Evolutionary conservation across 108 stramenopile species (phyloP).

Genomic region (Fistulifera pelliculosa): DNA sequence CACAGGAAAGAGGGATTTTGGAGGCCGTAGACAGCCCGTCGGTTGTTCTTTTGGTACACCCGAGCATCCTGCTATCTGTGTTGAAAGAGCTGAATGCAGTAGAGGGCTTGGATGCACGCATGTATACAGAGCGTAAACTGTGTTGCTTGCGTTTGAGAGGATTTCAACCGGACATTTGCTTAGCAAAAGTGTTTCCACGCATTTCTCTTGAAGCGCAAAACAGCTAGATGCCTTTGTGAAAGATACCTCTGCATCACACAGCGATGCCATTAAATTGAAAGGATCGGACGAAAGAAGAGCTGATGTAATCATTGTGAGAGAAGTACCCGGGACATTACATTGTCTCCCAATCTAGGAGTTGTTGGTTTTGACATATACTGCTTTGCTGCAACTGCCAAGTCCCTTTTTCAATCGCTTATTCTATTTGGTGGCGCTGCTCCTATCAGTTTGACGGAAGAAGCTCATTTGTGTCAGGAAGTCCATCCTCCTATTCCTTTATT

Average conservation of each 20-base stretch:
- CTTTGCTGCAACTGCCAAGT: conserved; percentile 16
- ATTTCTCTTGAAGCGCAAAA: not conserved
- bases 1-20: not conserved
- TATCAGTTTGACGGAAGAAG: conserved; percentile 67
- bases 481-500: conserved; percentile 65
- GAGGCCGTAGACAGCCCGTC: not conserved
- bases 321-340: not conserved
- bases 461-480: conserved; percentile 42
- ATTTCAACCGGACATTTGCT: not conserved
- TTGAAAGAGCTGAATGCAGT: not conserved
- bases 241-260: not conserved
- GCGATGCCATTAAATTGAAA: not conserved
- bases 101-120: not conserved
- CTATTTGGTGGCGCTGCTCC: conserved; percentile 38
- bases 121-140: not conserved
- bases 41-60: not conserved
- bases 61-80: not conserved
- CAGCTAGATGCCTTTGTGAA: not conserved
- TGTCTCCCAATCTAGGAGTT: not conserved
- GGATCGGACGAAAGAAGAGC: not conserved
- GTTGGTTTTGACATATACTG: conserved; percentile 1
- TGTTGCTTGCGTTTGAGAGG: conserved; percentile 3
- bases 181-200: not conserved
- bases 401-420: conserved; percentile 41
- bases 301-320: not conserved